These are phyloP conservation scores for Aspergillus ochraceus DNA, from an alignment of 2,329 filamentous ascomycete species.

Conservation along the genomic window DNA sequence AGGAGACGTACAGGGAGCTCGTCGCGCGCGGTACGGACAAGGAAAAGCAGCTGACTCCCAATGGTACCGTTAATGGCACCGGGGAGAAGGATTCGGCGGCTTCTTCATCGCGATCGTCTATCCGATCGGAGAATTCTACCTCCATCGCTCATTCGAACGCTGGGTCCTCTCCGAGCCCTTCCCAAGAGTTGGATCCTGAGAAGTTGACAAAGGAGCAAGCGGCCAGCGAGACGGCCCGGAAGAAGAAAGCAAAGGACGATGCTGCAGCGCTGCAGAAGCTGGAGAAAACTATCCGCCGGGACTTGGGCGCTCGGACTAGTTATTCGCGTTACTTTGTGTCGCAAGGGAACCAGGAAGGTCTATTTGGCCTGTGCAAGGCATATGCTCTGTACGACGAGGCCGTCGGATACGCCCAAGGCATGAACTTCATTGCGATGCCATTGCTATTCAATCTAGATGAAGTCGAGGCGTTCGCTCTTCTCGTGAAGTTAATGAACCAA, in stretches of 20 bases:
- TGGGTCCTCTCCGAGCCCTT: constrained; percentile 56
- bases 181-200: constrained; percentile 63
- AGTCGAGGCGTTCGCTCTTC: constrained; percentile 90
- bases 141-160: constrained; percentile 58
- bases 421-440: constrained; percentile 98
- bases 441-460: constrained; percentile 96
- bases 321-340: constrained; percentile 95
- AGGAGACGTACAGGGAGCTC: constrained; percentile 81
- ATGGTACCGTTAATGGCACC: constrained; percentile 54
- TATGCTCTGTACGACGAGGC: constrained; percentile 94
- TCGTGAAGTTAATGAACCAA: constrained; percentile 94
- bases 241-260: constrained; percentile 79
- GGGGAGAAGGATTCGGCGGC: constrained; percentile 64
- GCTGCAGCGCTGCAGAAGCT: constrained; percentile 71
- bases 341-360: constrained; percentile 84
- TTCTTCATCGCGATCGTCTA: constrained; percentile 78
- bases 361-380: constrained; percentile 95
- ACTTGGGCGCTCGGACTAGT: constrained; percentile 88
- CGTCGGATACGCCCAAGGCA: constrained; percentile 96
- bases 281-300: constrained; percentile 87
- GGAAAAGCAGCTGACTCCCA: constrained; percentile 60
- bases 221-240: constrained; percentile 64
- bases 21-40: constrained; percentile 78
- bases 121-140: constrained; percentile 74
- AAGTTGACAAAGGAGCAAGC: constrained; percentile 65